Conservation (phyloP, 192 early-diverging fungal species). For the Cladochytrium replicatum region DNA sequence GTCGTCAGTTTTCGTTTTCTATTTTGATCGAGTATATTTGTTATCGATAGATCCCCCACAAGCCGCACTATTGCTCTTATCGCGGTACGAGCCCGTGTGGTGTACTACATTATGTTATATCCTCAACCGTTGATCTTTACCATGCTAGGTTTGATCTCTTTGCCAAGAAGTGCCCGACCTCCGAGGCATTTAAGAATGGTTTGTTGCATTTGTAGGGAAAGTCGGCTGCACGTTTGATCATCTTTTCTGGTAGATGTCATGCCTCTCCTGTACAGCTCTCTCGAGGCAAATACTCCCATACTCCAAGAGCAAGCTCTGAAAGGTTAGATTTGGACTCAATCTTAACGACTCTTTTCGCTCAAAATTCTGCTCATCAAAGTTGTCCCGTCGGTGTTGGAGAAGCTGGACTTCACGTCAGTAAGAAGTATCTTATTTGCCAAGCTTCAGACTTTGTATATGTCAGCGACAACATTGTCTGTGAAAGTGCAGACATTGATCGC, state of each 20-base stretch:
- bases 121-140: too few species aligned
- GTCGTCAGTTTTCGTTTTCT: slow-evolving; percentile 5
- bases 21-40: slow-evolving; percentile 4
- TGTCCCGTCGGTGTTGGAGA: slow-evolving; percentile 42
- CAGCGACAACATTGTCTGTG: slow-evolving; percentile 54
- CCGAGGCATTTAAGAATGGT: slow-evolving; percentile 54
- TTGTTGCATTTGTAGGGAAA: background rate
- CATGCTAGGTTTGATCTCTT: slow-evolving; percentile 55
- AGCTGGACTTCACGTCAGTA: slow-evolving; percentile 51
- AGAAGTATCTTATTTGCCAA: slow-evolving; percentile 59
- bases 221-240: background rate
- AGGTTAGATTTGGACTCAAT: slow-evolving; percentile 12
- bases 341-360: background rate
- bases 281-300: slow-evolving; percentile 21
- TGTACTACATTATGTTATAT: background rate
- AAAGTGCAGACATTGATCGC: slow-evolving; percentile 62
- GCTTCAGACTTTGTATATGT: slow-evolving; percentile 56
- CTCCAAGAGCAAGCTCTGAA: slow-evolving; percentile 28
- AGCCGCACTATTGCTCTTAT: slow-evolving; percentile 53
- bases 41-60: slow-evolving; percentile 53
- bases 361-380: slow-evolving; percentile 29
- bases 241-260: slow-evolving; percentile 41
- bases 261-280: slow-evolving; percentile 60
- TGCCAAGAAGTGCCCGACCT: slow-evolving; percentile 46
- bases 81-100: slow-evolving; percentile 8